Percentiles rank a stretch among this genome's conserved stretches.
Conservation (phyloP, 202 grass and related monocot genomes). For the Bolboschoenoplectus hybrid region DNA sequence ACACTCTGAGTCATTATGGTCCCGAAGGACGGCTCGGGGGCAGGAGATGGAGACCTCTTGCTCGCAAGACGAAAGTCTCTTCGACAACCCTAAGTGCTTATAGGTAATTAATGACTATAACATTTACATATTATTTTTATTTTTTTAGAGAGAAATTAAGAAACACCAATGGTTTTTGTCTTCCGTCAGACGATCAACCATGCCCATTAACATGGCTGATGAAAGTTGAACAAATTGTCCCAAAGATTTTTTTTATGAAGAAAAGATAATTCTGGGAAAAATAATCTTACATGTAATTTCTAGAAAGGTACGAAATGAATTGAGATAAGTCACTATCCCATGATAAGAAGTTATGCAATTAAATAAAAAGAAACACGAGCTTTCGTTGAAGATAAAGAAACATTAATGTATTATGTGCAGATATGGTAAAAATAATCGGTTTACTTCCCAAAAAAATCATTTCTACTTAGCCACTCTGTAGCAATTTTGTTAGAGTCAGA, state of each 20-base stretch:
- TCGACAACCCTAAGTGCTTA: slow-evolving; percentile 31
- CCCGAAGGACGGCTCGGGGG: slow-evolving; percentile 25
- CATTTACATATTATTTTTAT: background rate
- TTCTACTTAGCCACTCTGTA: too few species aligned
- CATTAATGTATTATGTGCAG: background rate
- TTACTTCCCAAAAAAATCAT: background rate
- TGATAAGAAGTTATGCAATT: too few species aligned
- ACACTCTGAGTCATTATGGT: background rate
- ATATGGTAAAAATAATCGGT: background rate
- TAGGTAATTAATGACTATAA: slow-evolving; percentile 26
- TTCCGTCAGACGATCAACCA: background rate
- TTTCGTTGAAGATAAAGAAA: background rate
- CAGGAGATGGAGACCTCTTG: slow-evolving; percentile 32
- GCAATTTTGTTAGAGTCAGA: too few species aligned
- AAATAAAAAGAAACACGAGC: too few species aligned
- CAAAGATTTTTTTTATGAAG: background rate
- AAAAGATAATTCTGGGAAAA: background rate
- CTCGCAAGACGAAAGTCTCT: slow-evolving; percentile 28
- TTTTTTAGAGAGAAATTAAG: background rate
- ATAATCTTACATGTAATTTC: background rate
- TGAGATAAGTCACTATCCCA: too few species aligned
- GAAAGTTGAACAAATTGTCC: background rate
- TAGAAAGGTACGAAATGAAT: background rate
- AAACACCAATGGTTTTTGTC: background rate
- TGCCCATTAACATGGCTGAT: background rate